A percentile compares a stretch with the other conserved stretches of the same genome.
These are phyloP conservation scores for Wallacemonas rigidus DNA, from an alignment of 208 protist species.

Conservation along the genomic window DNA sequence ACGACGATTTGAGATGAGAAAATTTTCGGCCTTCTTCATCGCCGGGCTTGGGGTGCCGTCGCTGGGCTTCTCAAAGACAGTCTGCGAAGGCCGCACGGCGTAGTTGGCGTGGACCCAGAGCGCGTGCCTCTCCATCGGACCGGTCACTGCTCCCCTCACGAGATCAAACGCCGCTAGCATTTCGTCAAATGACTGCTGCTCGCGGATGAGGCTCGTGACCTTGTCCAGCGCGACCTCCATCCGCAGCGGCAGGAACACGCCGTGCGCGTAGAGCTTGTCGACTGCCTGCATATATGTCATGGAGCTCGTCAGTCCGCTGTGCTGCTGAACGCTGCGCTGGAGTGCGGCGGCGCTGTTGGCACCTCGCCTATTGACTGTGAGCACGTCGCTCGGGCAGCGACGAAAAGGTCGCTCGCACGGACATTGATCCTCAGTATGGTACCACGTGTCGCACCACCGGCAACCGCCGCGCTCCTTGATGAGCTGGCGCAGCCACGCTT, in stretches of 20 bases:
- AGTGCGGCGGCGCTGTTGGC: slow-evolving; percentile 8
- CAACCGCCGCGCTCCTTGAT: slow-evolving; percentile 66
- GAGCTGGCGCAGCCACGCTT: slow-evolving; percentile 60
- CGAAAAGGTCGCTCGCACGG: slow-evolving; percentile 78
- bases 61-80: slow-evolving; percentile 80
- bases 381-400: slow-evolving; percentile 38
- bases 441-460: slow-evolving; percentile 74
- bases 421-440: slow-evolving; percentile 62
- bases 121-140: slow-evolving; percentile 77
- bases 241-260: slow-evolving; percentile 61
- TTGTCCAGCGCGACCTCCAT: slow-evolving; percentile 54
- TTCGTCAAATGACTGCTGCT: slow-evolving; percentile 71
- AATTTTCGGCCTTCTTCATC: slow-evolving; percentile 49
- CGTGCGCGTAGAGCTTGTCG: slow-evolving; percentile 57
- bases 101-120: slow-evolving; percentile 88
- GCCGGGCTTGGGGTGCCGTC: slow-evolving; percentile 68
- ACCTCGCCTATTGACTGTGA: slow-evolving; percentile 21
- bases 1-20: slow-evolving; percentile 50
- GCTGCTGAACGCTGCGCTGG: slow-evolving; percentile 15
- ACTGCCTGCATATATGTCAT: slow-evolving; percentile 68
- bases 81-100: slow-evolving; percentile 65
- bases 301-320: slow-evolving; percentile 21
- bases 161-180: slow-evolving; percentile 80
- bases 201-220: slow-evolving; percentile 61
- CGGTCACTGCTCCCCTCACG: slow-evolving; percentile 77